Evolutionary conservation across 2,329 filamentous ascomycete genomes (phyloP).

Genomic region (Coleophoma crateriformis): DNA sequence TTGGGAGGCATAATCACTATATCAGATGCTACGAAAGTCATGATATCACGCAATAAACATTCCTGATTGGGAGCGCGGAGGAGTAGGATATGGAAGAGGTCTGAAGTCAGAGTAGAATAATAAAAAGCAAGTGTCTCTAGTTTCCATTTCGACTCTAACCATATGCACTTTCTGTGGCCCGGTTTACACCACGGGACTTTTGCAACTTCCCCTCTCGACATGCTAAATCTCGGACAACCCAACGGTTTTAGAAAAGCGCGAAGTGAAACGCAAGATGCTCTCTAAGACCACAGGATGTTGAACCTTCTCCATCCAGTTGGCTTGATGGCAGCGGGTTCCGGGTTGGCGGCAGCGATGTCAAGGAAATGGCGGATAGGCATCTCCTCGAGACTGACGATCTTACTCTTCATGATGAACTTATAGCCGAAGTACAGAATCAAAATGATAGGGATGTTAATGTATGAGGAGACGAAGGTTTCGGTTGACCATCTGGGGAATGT

Average conservation of each 20-base stretch:
- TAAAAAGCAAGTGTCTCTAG: too few species aligned
- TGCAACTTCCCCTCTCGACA: too few species aligned
- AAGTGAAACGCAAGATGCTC: background rate
- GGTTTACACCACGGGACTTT: too few species aligned
- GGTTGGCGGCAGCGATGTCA: constrained; percentile 25
- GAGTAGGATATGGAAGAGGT: background rate
- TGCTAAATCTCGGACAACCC: too few species aligned
- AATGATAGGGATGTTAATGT: constrained; percentile 60
- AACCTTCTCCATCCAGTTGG: constrained; percentile 13
- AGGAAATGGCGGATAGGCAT: constrained; percentile 32
- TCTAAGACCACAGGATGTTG: constrained; percentile 20
- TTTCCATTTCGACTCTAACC: too few species aligned
- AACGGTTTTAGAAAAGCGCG: too few species aligned
- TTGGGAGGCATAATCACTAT: too few species aligned
- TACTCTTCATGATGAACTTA: constrained; percentile 47
- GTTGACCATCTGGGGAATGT: constrained; percentile 41
- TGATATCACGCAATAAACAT: background rate
- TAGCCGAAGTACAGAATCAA: constrained; percentile 42
- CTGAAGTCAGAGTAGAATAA: too few species aligned
- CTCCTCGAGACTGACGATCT: constrained; percentile 29
- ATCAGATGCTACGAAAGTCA: background rate
- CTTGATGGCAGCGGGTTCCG: constrained; percentile 12
- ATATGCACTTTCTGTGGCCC: too few species aligned
- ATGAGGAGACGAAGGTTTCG: constrained; percentile 54
- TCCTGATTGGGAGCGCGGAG: background rate